Base-by-base conservation (phyloP, 768 basidiomycete species). In the Mycena metata region DNA sequence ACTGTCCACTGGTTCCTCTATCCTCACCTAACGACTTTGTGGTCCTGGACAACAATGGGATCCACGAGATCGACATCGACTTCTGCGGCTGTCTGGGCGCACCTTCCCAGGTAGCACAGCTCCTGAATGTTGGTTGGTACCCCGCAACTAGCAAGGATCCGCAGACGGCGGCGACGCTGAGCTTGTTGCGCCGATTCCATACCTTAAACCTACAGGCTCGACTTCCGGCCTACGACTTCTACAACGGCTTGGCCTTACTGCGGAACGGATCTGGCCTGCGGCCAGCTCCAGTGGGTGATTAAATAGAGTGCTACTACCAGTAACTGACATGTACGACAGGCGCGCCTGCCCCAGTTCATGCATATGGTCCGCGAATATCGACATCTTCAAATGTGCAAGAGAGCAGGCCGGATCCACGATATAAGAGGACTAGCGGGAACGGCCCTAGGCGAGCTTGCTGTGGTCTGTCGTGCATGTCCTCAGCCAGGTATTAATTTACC, bases 181-280 rank as follows among this genome's bases (percentile, higher is more conserved):
- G n/a, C n/a, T n/a, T n/a, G n/a, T n/a, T n/a, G n/a, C 52, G 66
- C 0, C 55, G 51, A 13, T 76, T 77, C 43, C 77, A 76, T 24
- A 64, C 49, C 1, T 9, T 72, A 3, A 75, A 74, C 49, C 51
- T 74, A 1, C 65, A 73, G 50, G 72, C 59, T 6, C 57, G 69
- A 19, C 26, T 71, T 1, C 52, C 74, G 0, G 65, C 73, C 13
- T 70, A 56, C 9, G 74, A 76, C 50, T 76, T 74, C 36, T 77
- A 75, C 45, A 63, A 56, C 5, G 11, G 68, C 0, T 41, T 76
- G 45, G 61, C 64, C 50, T 10, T 64, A 0, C 10, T 64, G 24
- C 56, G n/a, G 2, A 47, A 64, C 21, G 30, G 43, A 3, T 21
- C 35, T 11, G 63, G 63, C 9, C 12, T 64, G 33, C 2, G 12